Evolutionary conservation across 495 filamentous ascomycete genomes (phyloP).

Genomic region (Bacidia gigantensis): DNA sequence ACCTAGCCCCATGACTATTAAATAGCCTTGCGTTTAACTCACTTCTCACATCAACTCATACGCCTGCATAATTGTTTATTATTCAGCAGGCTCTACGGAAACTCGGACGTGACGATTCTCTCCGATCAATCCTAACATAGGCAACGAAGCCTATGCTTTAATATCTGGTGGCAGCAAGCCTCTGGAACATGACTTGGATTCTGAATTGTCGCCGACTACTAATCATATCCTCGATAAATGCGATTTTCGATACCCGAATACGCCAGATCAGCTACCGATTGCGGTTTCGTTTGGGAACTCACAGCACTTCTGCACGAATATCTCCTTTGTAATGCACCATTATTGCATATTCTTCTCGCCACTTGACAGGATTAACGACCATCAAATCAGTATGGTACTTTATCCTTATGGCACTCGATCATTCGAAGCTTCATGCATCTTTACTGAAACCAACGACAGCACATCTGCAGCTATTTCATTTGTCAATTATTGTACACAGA

Average conservation of each 20-base stretch:
- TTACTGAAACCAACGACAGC: not conserved
- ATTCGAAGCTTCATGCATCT: not conserved
- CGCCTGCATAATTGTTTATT: too few relatives aligned
- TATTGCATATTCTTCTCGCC: not conserved
- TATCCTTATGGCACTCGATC: not conserved
- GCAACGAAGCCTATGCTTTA: too few relatives aligned
- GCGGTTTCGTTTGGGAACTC: too few relatives aligned
- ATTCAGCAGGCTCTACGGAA: too few relatives aligned
- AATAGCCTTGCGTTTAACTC: too few relatives aligned
- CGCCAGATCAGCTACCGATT: not conserved
- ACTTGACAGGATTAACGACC: not conserved
- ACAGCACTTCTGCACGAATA: not conserved
- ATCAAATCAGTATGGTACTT: not conserved
- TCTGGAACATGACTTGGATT: too few relatives aligned
- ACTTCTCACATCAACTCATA: too few relatives aligned
- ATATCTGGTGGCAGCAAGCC: too few relatives aligned
- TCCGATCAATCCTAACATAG: too few relatives aligned
- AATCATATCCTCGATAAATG: not conserved
- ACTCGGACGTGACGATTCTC: too few relatives aligned
- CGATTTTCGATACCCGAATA: not conserved
- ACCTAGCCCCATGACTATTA: not conserved
- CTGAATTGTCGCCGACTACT: too few relatives aligned
- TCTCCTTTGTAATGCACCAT: not conserved
- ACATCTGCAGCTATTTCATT: not conserved
- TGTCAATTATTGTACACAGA: too few relatives aligned